A percentile compares a stretch with the other conserved stretches of the same genome.
These are phyloP conservation scores for Zalerion maritima DNA, from an alignment of 495 filamentous ascomycete genomes.

Conservation along the genomic window DNA sequence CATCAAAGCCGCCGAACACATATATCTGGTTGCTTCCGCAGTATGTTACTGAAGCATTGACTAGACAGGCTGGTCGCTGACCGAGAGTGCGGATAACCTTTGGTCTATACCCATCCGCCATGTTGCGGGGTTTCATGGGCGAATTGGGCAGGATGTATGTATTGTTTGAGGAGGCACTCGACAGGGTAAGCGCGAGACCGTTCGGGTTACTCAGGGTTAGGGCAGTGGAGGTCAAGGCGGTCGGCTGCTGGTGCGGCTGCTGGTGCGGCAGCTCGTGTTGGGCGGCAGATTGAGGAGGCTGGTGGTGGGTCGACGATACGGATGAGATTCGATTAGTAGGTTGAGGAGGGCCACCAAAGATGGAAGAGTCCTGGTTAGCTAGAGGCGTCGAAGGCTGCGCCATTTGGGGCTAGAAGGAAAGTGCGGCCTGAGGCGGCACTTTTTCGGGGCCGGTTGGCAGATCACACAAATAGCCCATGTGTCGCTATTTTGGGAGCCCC, in stretches of 20 bases:
- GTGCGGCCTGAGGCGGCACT: too few species aligned
- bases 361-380: too few species aligned
- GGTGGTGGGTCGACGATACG: slow-evolving; percentile 5
- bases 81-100: slow-evolving; percentile 69
- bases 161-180: slow-evolving; percentile 47
- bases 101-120: slow-evolving; percentile 60
- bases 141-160: slow-evolving; percentile 79
- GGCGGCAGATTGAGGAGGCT: slow-evolving; percentile 15
- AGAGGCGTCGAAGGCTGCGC: too few species aligned
- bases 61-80: slow-evolving; percentile 81
- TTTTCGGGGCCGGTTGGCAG: too few species aligned
- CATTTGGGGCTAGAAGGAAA: too few species aligned
- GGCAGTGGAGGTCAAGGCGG: slow-evolving; percentile 12
- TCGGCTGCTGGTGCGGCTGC: slow-evolving; percentile 11
- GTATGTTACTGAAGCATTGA: slow-evolving; percentile 95
- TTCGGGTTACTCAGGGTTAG: too few species aligned
- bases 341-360: slow-evolving; percentile 8
- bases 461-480: too few species aligned
- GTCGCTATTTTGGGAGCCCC: too few species aligned
- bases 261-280: slow-evolving; percentile 12
- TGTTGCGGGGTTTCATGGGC: slow-evolving; percentile 46
- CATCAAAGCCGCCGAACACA: slow-evolving; percentile 97
- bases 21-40: slow-evolving; percentile 93
- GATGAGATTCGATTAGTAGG: slow-evolving; percentile 11
- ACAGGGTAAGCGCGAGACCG: slow-evolving; percentile 17